A percentile compares a stretch with the other conserved stretches of the same genome.
Evolutionary conservation across 108 stramenopile species (phyloP).

Genomic region (Skeletonema grethae): DNA sequence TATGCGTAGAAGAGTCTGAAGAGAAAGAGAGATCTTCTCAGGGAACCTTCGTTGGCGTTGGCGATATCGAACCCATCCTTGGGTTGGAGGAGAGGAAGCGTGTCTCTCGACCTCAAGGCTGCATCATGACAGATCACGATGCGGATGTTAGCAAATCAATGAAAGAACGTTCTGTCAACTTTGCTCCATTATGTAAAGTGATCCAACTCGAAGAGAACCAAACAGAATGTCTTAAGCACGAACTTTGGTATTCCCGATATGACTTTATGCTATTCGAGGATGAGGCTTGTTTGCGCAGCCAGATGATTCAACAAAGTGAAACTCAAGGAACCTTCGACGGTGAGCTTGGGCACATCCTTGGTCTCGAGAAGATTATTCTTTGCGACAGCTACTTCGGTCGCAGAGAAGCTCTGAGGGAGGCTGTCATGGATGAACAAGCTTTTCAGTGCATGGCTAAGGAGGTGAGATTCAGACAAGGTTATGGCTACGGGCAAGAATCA

Average conservation of each 20-base stretch:
- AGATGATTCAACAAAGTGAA: neutral
- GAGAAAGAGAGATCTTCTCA: no score
- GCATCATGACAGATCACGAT: no score
- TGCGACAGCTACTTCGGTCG: neutral
- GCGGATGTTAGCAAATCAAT: no score
- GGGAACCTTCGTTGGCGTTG: no score
- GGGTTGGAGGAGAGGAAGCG: no score
- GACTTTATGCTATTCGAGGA: neutral
- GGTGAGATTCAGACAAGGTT: no score
- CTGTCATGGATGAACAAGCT: neutral
- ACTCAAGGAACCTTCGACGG: neutral
- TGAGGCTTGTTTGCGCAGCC: neutral
- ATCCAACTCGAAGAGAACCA: neutral
- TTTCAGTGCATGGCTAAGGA: neutral
- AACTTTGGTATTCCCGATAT: neutral
- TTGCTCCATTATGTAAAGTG: no score
- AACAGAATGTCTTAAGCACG: neutral
- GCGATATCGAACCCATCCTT: no score
- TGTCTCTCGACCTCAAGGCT: no score
- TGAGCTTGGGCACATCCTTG: neutral
- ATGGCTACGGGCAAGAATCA: neutral
- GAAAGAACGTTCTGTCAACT: no score
- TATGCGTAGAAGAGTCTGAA: no score
- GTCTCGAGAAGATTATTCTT: neutral
- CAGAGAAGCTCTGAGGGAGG: neutral